Evolutionary conservation across 2,329 filamentous ascomycete genomes (phyloP).

Genomic region (Apiospora malaysiana): DNA sequence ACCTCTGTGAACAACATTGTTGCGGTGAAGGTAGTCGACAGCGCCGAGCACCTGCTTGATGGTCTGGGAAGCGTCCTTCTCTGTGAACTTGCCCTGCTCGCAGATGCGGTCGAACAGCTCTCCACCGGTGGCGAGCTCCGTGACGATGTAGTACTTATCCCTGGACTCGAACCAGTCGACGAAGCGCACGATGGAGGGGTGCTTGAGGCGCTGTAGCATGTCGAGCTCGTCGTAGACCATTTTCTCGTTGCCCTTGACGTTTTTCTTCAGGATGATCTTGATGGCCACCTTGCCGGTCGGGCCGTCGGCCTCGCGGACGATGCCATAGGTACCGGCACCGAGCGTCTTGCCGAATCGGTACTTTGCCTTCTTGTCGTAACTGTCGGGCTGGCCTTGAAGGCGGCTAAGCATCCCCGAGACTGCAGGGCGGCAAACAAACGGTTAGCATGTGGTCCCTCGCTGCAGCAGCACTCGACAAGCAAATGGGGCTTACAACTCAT

Average conservation of each 20-base stretch:
- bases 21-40: conserved; percentile 91
- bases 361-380: conserved; percentile 97
- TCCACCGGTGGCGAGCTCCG: conserved; percentile 91
- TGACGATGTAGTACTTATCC: conserved; percentile 99
- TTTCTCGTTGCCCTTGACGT: conserved; percentile 95
- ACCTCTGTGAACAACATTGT: conserved; percentile 97
- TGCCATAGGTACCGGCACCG: conserved; percentile 96
- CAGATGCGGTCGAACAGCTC: conserved; percentile 98
- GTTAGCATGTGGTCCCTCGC: not conserved
- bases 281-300: conserved; percentile 86
- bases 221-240: conserved; percentile 99
- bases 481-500: conserved; percentile 23
- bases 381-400: conserved; percentile 94
- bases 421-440: conserved; percentile 43
- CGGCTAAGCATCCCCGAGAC: conserved; percentile 92
- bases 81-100: conserved; percentile 96
- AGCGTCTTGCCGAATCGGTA: conserved; percentile 94
- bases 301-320: conserved; percentile 92
- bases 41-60: conserved; percentile 93
- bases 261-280: conserved; percentile 99
- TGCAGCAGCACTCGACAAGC: not conserved
- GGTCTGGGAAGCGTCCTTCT: conserved; percentile 95
- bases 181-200: conserved; percentile 96
- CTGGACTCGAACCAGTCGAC: conserved; percentile 99
- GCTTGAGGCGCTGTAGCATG: conserved; percentile 88